Base-by-base conservation (phyloP, 2,329 filamentous ascomycete species). In the Aspergillus sp. region DNA sequence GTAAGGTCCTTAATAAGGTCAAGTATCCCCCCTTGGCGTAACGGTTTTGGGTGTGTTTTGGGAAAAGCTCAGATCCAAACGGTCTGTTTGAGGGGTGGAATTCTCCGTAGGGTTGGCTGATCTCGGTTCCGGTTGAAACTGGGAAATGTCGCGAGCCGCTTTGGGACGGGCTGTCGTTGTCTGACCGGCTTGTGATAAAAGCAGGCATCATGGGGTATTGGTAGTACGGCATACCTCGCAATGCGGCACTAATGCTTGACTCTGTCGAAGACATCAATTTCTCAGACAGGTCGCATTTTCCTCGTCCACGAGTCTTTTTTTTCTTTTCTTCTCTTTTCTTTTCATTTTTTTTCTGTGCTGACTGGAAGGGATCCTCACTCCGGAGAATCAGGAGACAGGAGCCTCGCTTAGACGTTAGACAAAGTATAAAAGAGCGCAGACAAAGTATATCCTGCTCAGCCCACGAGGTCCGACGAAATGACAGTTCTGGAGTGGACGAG, bases 1-100 rank as follows among this genome's bases (percentile, higher is more conserved):
- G 51, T 54, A 57, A 59, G 61, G 59, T 58, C 56, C 59, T 57
- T 57, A 57, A 61, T 54, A 62, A 54, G 51, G 43, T 47, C 43
- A 50, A 43, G 23, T 49, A 45, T 45, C 50, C 23, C 59, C 59
- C 62, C 66, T 71, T 71, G 71, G 72, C 67, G 63, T 71, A 76
- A 76, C 73, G 72, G 71, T 68, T 74, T 72, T 73, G 55, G 17
- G 45, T 61, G 31, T 34, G 58, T 62, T 63, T 61, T 61, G 54
- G 57, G 59, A 38, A 61, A 65, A 59, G 52, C 52, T 54, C 64
- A 62, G 61, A 60, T 62, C 58, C 48, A 48, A 58, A 25, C 28
- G 51, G 46, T 41, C 15, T 23, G n/a, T 45, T 57, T 57, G 54
- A 51, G 54, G 54, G 49, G 54, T 59, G 31, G 54, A 28, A 28